Evolutionary conservation across 1,139 yeast genomes (phyloP).

Genomic region (Arxiozyma telluris): DNA sequence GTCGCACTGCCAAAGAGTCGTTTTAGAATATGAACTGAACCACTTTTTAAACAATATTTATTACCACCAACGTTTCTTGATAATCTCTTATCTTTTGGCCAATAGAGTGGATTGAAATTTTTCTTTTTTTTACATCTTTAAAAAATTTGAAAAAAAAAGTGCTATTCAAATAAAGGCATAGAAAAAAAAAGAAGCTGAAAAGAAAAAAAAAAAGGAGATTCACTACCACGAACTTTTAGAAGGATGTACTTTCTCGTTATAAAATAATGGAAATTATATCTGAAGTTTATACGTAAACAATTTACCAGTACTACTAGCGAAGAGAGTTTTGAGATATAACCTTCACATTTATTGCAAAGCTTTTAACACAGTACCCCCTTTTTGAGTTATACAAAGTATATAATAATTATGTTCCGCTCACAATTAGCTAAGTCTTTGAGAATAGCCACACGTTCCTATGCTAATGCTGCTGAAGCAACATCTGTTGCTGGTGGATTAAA

Average conservation of each 20-base stretch:
- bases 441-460: slow-evolving; percentile 69
- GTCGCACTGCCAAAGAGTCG: not conserved
- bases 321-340: not conserved
- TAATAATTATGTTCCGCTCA: slow-evolving; percentile 1
- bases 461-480: slow-evolving; percentile 70
- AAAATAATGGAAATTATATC: not conserved
- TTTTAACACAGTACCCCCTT: not conserved
- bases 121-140: not conserved
- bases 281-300: no score
- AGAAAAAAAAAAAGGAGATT: not conserved
- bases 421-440: slow-evolving; percentile 1
- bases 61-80: not conserved
- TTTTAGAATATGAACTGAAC: not conserved
- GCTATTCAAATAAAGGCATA: not conserved
- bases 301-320: not conserved
- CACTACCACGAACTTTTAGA: not conserved
- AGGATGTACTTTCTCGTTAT: not conserved
- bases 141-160: not conserved
- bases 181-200: not conserved
- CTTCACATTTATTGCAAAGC: not conserved
- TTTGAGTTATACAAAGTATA: not conserved
- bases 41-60: not conserved
- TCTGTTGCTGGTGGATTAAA: slow-evolving; percentile 62
- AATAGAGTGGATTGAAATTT: not conserved
- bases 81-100: not conserved